phyloP scores from a whole-genome alignment of 768 basidiomycete species.

The Lactifluus piperatus region DNA sequence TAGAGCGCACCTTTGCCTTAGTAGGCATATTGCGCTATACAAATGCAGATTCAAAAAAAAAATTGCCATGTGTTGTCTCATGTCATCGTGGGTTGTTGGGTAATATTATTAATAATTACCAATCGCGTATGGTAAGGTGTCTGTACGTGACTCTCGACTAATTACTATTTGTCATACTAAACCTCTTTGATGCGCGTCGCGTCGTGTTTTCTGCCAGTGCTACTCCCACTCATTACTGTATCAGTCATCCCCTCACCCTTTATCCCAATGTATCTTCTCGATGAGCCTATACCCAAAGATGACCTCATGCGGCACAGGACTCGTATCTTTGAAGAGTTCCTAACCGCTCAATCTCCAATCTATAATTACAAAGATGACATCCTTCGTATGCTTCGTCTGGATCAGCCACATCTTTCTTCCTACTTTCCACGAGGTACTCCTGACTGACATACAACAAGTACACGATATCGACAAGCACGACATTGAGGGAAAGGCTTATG shows the following conservation, averaged over 20 bases:
- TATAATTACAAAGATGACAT: constrained; percentile 86
- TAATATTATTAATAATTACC: no score
- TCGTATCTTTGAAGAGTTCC: constrained; percentile 76
- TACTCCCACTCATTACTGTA: no score
- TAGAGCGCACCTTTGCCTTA: no score
- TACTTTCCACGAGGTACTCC: constrained; percentile 82
- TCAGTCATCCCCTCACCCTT: neutral
- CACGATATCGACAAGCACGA: constrained; percentile 78
- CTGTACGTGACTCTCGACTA: no score
- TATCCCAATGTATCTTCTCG: constrained; percentile 30
- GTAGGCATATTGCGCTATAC: no score
- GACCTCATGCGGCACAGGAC: constrained; percentile 71
- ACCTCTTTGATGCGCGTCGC: no score
- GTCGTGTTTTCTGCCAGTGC: neutral
- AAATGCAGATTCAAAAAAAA: no score
- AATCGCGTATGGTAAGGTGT: no score
- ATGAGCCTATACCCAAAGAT: constrained; percentile 53
- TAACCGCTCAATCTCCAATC: constrained; percentile 53
- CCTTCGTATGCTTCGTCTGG: constrained; percentile 68
- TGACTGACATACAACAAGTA: constrained; percentile 60
- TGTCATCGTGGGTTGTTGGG: no score
- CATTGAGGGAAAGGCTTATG: constrained; percentile 70
- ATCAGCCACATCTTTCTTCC: constrained; percentile 82
- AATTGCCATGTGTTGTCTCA: no score
- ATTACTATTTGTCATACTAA: no score